These are phyloP conservation scores for Phytophthora citricola DNA, from an alignment of 352 stramenopile species.

Conservation along the genomic window DNA sequence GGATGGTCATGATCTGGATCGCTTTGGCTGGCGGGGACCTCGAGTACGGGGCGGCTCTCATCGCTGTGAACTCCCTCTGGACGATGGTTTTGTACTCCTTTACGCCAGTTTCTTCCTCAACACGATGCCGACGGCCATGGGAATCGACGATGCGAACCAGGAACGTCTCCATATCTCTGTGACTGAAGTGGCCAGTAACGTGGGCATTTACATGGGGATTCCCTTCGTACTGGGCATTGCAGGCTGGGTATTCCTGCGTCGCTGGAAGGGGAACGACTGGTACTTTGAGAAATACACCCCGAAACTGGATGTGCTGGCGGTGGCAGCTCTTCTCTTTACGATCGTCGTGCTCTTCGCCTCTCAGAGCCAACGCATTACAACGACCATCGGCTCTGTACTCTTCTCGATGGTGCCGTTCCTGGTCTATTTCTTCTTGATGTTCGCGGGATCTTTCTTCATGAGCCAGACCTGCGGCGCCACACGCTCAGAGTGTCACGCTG, in stretches of 20 bases:
- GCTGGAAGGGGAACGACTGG: slow-evolving; percentile 50
- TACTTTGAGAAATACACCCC: slow-evolving; percentile 59
- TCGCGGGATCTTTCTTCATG: slow-evolving; percentile 53
- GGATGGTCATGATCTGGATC: slow-evolving; percentile 89
- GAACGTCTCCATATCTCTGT: slow-evolving; percentile 48
- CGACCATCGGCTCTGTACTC: slow-evolving; percentile 60
- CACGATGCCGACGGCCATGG: slow-evolving; percentile 50
- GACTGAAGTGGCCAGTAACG: slow-evolving; percentile 53
- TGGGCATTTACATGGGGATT: slow-evolving; percentile 77
- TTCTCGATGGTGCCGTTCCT: slow-evolving; percentile 64
- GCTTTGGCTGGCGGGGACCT: slow-evolving; percentile 63
- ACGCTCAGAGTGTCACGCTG: slow-evolving; percentile 55
- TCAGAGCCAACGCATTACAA: slow-evolving; percentile 67
- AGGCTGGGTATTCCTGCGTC: slow-evolving; percentile 43
- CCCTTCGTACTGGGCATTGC: slow-evolving; percentile 58
- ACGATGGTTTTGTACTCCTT: slow-evolving; percentile 68
- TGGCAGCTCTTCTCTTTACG: slow-evolving; percentile 72
- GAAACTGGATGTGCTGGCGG: slow-evolving; percentile 49
- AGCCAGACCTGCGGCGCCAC: slow-evolving; percentile 41
- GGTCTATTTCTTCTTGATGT: slow-evolving; percentile 73
- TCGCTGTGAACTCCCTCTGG: slow-evolving; percentile 73
- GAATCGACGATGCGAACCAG: slow-evolving; percentile 32
- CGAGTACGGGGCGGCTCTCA: slow-evolving; percentile 73
- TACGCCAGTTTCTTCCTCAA: slow-evolving; percentile 63
- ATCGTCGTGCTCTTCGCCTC: slow-evolving; percentile 79